phyloP scores from a whole-genome alignment of 2,329 filamentous ascomycete genomes.

The Aureobasidium sp. region DNA sequence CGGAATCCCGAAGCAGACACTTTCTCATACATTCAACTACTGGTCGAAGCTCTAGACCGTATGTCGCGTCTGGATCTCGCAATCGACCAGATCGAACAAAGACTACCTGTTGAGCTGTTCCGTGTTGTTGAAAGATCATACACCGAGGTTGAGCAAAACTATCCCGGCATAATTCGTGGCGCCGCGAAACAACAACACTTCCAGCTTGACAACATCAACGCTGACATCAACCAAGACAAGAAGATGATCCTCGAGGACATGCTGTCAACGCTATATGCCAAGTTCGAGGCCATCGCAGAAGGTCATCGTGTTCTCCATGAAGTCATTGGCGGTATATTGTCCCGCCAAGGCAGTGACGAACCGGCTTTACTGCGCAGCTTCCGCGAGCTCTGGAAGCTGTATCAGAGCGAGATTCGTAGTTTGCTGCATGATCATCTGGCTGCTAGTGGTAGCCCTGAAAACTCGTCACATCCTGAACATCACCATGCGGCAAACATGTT shows the following conservation, averaged over 20 bases:
- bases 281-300: slow-evolving; percentile 95
- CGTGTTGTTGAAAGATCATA: slow-evolving; percentile 91
- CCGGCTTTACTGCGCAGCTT: slow-evolving; percentile 76
- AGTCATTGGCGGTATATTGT: slow-evolving; percentile 76
- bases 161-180: slow-evolving; percentile 67
- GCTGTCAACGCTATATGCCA: slow-evolving; percentile 85
- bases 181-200: slow-evolving; percentile 44
- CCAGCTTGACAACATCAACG: slow-evolving; percentile 32
- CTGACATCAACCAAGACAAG: slow-evolving; percentile 46
- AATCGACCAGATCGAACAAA: slow-evolving; percentile 84
- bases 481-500: slow-evolving; percentile 43
- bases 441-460: slow-evolving; percentile 62
- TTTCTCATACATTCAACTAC: slow-evolving; percentile 81
- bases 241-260: slow-evolving; percentile 86
- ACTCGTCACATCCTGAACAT: slow-evolving; percentile 29
- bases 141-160: slow-evolving; percentile 83
- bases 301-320: slow-evolving; percentile 92
- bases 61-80: slow-evolving; percentile 79
- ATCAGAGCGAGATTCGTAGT: slow-evolving; percentile 95
- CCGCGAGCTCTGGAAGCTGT: slow-evolving; percentile 94
- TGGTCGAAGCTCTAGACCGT: slow-evolving; percentile 85
- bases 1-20: slow-evolving; percentile 94
- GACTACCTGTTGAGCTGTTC: slow-evolving; percentile 89
- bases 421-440: slow-evolving; percentile 94
- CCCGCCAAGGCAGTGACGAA: slow-evolving; percentile 60